Conservation (phyloP, 148 eudicot genomes). For the Cornus controversa region DNA sequence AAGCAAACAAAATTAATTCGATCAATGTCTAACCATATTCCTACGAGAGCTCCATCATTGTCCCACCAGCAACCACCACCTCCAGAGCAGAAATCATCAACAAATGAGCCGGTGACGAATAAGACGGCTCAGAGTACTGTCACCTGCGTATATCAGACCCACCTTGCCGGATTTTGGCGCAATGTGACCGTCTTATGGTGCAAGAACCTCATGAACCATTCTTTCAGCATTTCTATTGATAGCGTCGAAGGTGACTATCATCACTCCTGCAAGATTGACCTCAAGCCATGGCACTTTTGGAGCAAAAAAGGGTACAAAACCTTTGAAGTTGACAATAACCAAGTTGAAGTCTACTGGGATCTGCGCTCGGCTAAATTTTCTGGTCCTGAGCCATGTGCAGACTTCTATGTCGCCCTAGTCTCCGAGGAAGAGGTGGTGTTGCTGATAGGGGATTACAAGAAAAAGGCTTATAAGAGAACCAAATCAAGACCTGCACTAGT, state of each 20-base stretch:
- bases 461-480: conserved; percentile 71
- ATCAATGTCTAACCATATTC: conserved; percentile 22
- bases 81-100: background rate
- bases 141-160: conserved; percentile 51
- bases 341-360: conserved; percentile 82
- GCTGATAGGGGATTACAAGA: conserved; percentile 64
- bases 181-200: conserved; percentile 68
- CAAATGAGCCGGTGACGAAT: conserved; percentile 39
- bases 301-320: conserved; percentile 71
- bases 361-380: conserved; percentile 67
- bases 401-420: conserved; percentile 68
- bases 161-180: conserved; percentile 72
- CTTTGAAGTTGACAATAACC: conserved; percentile 58
- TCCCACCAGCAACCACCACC: too few relatives aligned
- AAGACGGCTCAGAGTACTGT: conserved; percentile 53
- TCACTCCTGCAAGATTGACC: conserved; percentile 71
- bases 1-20: too few relatives aligned
- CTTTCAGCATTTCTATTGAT: too few relatives aligned
- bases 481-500: conserved; percentile 63
- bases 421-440: conserved; percentile 79
- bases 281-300: conserved; percentile 96
- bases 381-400: conserved; percentile 70
- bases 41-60: background rate
- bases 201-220: conserved; percentile 31
- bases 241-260: background rate